Evolutionary conservation across 2,329 filamentous ascomycete species (phyloP).

Genomic region (Trichoderma guizhouense): DNA sequence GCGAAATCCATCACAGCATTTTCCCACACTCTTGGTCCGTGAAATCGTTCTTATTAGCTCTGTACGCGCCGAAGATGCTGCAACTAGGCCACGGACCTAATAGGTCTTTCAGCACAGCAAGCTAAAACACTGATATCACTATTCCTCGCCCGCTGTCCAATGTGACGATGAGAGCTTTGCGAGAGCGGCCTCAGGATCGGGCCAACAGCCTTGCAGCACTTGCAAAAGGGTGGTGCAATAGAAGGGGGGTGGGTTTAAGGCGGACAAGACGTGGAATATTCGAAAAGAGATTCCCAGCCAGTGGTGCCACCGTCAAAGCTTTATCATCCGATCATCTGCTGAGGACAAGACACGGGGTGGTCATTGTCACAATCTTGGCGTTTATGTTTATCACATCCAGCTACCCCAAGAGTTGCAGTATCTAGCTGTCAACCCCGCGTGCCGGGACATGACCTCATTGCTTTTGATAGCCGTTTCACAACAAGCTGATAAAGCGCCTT

Average conservation of each 20-base stretch:
- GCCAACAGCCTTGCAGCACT: background rate
- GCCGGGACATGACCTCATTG: background rate
- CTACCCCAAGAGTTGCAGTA: background rate
- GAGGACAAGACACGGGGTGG: slow-evolving; percentile 1
- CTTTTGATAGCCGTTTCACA: background rate
- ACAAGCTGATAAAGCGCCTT: background rate
- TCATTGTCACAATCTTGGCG: slow-evolving; percentile 11
- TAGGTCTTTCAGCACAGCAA: background rate
- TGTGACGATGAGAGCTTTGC: background rate
- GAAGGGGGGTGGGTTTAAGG: background rate
- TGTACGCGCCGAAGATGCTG: slow-evolving; percentile 15
- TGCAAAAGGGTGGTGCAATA: background rate
- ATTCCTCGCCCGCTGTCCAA: background rate
- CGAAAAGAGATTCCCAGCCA: background rate
- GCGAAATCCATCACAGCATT: slow-evolving; percentile 4
- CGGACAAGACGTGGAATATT: background rate
- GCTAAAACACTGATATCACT: background rate
- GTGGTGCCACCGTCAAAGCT: slow-evolving; percentile 5
- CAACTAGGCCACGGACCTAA: background rate
- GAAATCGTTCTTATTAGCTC: slow-evolving; percentile 8
- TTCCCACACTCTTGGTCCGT: background rate
- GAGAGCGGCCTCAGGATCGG: background rate
- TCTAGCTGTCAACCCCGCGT: background rate
- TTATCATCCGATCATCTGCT: slow-evolving; percentile 15
- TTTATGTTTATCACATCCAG: background rate